These are phyloP conservation scores for Phytopythium kandeliae DNA, from an alignment of 352 stramenopile species.

Conservation along the genomic window DNA sequence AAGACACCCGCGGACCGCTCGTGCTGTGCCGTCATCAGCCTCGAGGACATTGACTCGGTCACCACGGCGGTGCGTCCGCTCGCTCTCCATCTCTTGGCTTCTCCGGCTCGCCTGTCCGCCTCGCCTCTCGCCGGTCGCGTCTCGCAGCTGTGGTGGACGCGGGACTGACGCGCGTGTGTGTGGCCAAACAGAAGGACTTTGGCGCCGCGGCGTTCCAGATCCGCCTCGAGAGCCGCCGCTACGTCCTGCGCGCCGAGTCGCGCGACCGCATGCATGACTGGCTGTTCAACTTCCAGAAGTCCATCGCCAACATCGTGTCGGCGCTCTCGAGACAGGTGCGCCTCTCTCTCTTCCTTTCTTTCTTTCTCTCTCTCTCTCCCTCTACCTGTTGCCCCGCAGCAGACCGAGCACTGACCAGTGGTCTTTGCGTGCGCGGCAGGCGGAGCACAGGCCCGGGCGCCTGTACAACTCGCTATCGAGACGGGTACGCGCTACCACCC, in stretches of 20 bases:
- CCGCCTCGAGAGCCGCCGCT: slow-evolving; percentile 65
- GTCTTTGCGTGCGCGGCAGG: slow-evolving; percentile 17
- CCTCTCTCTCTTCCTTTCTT: slow-evolving; percentile 2
- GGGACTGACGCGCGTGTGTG: neutral
- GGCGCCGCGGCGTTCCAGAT: slow-evolving; percentile 80
- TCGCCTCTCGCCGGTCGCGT: no score
- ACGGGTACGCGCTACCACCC: slow-evolving; percentile 59
- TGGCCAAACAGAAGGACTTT: slow-evolving; percentile 71
- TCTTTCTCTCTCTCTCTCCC: no score
- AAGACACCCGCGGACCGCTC: slow-evolving; percentile 48
- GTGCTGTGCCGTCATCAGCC: slow-evolving; percentile 69
- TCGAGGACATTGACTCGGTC: slow-evolving; percentile 81
- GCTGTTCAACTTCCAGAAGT: slow-evolving; percentile 89
- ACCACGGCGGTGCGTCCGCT: slow-evolving; percentile 60
- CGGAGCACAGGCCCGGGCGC: slow-evolving; percentile 42
- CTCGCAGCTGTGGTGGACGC: no score
- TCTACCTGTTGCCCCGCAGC: no score
- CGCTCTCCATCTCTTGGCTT: no score
- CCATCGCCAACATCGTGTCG: slow-evolving; percentile 82
- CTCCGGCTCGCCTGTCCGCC: no score
- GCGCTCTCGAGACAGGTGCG: slow-evolving; percentile 58
- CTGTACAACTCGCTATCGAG: slow-evolving; percentile 48
- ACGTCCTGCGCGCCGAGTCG: slow-evolving; percentile 71
- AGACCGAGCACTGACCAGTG: neutral
- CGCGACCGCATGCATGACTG: slow-evolving; percentile 88